Conservation (phyloP, 2,329 filamentous ascomycete species). For the Clarireedia homoeocarpa region DNA sequence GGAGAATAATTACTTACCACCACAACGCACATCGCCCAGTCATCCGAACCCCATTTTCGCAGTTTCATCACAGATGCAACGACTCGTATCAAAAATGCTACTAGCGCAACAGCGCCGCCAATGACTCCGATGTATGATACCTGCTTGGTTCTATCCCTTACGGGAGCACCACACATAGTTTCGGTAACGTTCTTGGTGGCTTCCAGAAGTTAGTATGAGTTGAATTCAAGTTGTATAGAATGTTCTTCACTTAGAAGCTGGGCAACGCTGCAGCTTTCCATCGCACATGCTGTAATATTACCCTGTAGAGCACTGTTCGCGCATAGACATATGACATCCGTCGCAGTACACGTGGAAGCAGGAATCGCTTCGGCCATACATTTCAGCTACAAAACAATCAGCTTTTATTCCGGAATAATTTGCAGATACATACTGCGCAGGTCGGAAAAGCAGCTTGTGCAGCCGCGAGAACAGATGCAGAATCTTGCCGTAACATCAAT, state of each 20-base stretch:
- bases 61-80: not conserved
- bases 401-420: not conserved
- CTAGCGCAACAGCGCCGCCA: not conserved
- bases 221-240: not conserved
- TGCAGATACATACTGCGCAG: not conserved
- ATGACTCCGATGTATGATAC: not conserved
- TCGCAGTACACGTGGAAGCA: not conserved
- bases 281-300: not conserved
- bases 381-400: not conserved
- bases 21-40: not conserved
- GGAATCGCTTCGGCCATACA: not conserved
- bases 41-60: constrained; percentile 3
- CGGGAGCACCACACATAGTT: not conserved
- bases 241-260: not conserved
- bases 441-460: not conserved
- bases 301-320: not conserved
- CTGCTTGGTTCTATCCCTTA: not conserved
- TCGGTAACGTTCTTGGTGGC: not conserved
- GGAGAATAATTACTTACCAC: not conserved
- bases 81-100: not conserved
- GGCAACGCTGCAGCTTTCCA: not conserved
- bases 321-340: not conserved
- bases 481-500: not conserved
- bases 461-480: not conserved
- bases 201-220: not conserved